phyloP scores from a whole-genome alignment of 139 green algal species.

The Chlorella vulgaris region DNA sequence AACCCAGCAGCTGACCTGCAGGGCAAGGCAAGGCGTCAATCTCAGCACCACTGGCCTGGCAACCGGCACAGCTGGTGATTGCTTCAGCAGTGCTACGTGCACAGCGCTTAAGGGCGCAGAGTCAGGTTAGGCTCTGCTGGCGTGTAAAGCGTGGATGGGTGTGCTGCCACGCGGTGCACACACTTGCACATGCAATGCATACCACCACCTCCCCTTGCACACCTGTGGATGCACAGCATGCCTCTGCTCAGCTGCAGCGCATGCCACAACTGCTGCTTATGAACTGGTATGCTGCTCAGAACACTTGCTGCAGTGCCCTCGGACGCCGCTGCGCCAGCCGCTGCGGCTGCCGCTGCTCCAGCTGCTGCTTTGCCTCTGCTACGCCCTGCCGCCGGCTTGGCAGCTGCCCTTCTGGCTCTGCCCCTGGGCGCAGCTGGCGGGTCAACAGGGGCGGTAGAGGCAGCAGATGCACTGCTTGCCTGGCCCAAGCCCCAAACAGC shows the following conservation, averaged over 20 bases:
- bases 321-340: not conserved
- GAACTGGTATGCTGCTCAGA: not conserved
- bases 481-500: conserved; percentile 7
- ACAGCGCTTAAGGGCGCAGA: too few relatives aligned
- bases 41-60: too few relatives aligned
- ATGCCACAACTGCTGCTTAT: conserved; percentile 7
- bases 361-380: conserved; percentile 15
- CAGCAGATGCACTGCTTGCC: not conserved
- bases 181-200: conserved; percentile 5
- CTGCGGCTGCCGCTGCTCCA: not conserved
- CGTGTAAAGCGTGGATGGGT: too few relatives aligned
- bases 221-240: conserved; percentile 11
- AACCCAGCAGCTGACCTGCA: conserved; percentile 29
- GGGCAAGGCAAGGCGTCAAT: not conserved
- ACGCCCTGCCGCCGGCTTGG: not conserved
- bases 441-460: not conserved
- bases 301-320: not conserved
- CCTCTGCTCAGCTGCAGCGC: conserved; percentile 21
- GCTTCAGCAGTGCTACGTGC: too few relatives aligned
- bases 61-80: too few relatives aligned
- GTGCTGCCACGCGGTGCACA: not conserved
- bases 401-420: not conserved
- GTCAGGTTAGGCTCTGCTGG: too few relatives aligned
- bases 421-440: not conserved
- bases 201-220: not conserved